These are phyloP conservation scores for Xerocomus spinulosus DNA, from an alignment of 768 basidiomycete species.

Conservation along the genomic window DNA sequence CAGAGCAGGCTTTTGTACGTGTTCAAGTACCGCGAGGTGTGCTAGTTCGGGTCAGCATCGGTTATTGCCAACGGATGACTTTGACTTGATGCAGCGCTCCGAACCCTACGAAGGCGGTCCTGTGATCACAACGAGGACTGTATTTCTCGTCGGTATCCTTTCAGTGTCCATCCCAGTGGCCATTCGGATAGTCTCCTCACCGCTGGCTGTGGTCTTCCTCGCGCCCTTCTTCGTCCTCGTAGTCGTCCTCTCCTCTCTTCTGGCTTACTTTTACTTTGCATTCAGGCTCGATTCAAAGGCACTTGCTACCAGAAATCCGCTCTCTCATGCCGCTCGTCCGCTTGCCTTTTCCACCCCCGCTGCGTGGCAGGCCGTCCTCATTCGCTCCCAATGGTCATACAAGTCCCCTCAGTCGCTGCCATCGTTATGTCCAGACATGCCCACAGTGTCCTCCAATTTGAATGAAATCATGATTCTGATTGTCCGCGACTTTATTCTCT, in stretches of 20 bases:
- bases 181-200: slow-evolving; percentile 59
- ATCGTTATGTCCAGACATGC: slow-evolving; percentile 59
- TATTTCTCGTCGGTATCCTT: slow-evolving; percentile 52
- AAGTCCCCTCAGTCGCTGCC: slow-evolving; percentile 62
- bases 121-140: slow-evolving; percentile 45
- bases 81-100: slow-evolving; percentile 16
- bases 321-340: slow-evolving; percentile 62
- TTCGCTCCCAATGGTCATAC: slow-evolving; percentile 86
- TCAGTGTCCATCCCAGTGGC: slow-evolving; percentile 54
- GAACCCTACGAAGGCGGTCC: slow-evolving; percentile 30
- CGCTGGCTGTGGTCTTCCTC: slow-evolving; percentile 57
- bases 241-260: slow-evolving; percentile 47
- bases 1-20: slow-evolving; percentile 1
- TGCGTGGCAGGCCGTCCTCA: slow-evolving; percentile 89
- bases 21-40: background rate
- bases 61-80: background rate
- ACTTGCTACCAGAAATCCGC: slow-evolving; percentile 30
- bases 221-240: slow-evolving; percentile 54
- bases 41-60: background rate
- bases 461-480: slow-evolving; percentile 80
- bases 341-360: slow-evolving; percentile 88
- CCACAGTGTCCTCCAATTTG: slow-evolving; percentile 62
- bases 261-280: slow-evolving; percentile 51
- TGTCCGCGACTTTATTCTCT: slow-evolving; percentile 80
- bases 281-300: slow-evolving; percentile 51